Base-by-base conservation (phyloP, 2,329 filamentous ascomycete species). In the Aspergillus sergii region DNA sequence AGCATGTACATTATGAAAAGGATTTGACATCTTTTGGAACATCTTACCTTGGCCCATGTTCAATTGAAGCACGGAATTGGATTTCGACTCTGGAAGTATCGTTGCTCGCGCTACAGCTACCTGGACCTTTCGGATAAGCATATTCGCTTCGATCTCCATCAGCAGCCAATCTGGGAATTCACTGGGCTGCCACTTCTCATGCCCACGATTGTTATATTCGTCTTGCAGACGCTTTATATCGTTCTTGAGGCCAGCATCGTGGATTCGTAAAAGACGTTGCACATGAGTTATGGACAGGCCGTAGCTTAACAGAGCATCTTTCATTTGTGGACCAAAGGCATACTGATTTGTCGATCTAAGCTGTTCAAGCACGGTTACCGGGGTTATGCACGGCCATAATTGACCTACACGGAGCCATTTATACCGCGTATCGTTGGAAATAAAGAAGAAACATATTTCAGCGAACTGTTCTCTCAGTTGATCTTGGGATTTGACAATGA, bases 81-180 rank as follows among this genome's bases (percentile, higher is more conserved):
- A 66, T 0, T 78, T 76, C 0, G 84, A 86, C 0, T 68, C 58
- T 0, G 89, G 88, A 0, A 75, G 75, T 1, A 89, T 87, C n/a
- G 86, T 91, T 0, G 86, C 85, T 2, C 78, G 68, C 0, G 89
- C 89, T 10, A 92, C 88, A 6, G 88, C 81, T 0, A 89, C 80
- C 66, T 92, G 89, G 1, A 84, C 83, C 0, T 81, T 77, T 0
- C 89, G 83, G 58, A 92, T 87, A 32, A 89, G 78, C 3, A 92
- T 73, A 62, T 90, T 83, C 0, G 83, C 80, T 57, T 92, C 90
- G 19, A 92, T 84, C 65, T 92, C 89, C 0, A 92, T 74, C 0
- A 92, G 77, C 0, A 92, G 73, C 85, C 88, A 91, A 68, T 92
- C 89, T 0, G 86, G 80, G 36, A 83, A 73, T 0, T 85, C 75